phyloP scores from a whole-genome alignment of 2,329 filamentous ascomycete genomes.

The Aspergillus sp. region DNA sequence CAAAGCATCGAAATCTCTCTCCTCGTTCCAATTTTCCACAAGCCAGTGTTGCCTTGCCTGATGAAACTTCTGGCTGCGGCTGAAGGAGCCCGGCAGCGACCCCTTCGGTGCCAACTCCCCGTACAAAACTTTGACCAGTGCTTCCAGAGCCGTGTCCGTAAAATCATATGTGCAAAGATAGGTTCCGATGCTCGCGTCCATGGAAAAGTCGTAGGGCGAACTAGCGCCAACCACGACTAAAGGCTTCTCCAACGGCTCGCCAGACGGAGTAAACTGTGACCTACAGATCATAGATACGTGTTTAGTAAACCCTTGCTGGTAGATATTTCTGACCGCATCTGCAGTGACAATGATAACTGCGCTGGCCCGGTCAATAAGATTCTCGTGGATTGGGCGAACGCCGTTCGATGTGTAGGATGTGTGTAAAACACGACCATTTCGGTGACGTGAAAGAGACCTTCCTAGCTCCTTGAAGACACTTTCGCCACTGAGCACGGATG shows the following conservation, averaged over 20 bases:
- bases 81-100: slow-evolving; percentile 67
- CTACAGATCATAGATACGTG: slow-evolving; percentile 91
- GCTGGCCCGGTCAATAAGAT: slow-evolving; percentile 82
- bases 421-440: slow-evolving; percentile 83
- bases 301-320: slow-evolving; percentile 92
- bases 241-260: slow-evolving; percentile 66
- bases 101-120: slow-evolving; percentile 66
- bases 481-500: slow-evolving; percentile 83
- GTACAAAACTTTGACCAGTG: slow-evolving; percentile 78
- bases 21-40: slow-evolving; percentile 81
- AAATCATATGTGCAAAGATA: slow-evolving; percentile 97
- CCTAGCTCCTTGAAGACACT: slow-evolving; percentile 89
- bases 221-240: slow-evolving; percentile 89
- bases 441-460: slow-evolving; percentile 78
- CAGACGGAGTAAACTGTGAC: slow-evolving; percentile 38
- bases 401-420: slow-evolving; percentile 95
- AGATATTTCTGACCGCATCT: slow-evolving; percentile 89
- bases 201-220: slow-evolving; percentile 94
- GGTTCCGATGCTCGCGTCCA: slow-evolving; percentile 85
- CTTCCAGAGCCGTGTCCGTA: slow-evolving; percentile 85
- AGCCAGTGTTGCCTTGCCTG: slow-evolving; percentile 95
- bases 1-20: slow-evolving; percentile 71
- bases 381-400: slow-evolving; percentile 88
- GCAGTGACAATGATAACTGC: slow-evolving; percentile 90
- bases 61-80: slow-evolving; percentile 81